Evolutionary conservation across 768 basidiomycete genomes (phyloP), one percentile per base, ranked within the genome.

Genomic region (Mycena floridula): DNA sequence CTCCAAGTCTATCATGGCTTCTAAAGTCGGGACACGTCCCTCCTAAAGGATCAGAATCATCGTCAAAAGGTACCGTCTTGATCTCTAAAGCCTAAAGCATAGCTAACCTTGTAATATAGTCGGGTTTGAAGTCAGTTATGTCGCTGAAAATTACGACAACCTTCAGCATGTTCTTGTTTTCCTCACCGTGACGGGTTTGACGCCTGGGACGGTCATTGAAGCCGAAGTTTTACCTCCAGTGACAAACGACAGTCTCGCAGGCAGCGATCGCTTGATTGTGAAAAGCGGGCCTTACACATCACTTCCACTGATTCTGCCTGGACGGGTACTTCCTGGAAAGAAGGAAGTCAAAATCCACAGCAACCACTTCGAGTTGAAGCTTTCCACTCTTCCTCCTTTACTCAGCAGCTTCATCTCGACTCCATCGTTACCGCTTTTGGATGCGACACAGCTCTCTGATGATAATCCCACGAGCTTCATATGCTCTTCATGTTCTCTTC

Each of bases 61-160:
- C 46, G 7, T 32, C 45, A 8, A 18, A 38, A 27, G 18, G 50
- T 50, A 22, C 46, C 42, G 40, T 18, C 18, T n/a, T 1, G 7
- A 18, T 7, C 25, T 5, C 18, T n/a, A 21, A 11, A 22, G 24
- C 4, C 25, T 13, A 15, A 36, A 15, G 26, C 23, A 40, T 25
- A 47, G 11, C 42, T 53, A 26, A 50, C 36, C 8, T 32, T 24
- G 37, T 26, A 23, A 43, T 32, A 1, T 36, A 61, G 52, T 55
- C 53, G 68, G 55, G 4, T 73, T 79, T 45, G 72, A 76, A 25
- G 65, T 77, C 22, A 54, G 62, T 36, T 76, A 77, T 50, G 67
- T 79, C 25, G 76, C 77, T 21, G 94, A 96, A 62, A 77, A 89
- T 55, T 91, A 94, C 57, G 89, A 93, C 58, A 89, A 81, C 45